phyloP scores from a whole-genome alignment of 495 filamentous ascomycete genomes.

The Aspergillus hancockii region DNA sequence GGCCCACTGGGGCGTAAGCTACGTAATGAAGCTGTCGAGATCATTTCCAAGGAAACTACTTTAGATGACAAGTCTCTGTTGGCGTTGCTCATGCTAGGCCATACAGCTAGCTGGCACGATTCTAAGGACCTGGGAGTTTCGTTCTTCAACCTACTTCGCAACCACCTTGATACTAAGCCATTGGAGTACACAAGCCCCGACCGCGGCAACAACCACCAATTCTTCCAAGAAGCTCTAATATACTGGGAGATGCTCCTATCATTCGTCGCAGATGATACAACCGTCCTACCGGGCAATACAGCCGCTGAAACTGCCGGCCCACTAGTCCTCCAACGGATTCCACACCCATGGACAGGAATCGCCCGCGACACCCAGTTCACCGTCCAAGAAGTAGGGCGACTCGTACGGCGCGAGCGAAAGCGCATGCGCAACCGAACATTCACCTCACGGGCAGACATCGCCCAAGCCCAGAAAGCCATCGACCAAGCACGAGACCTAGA shows the following conservation, averaged over 20 bases:
- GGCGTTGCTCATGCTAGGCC: constrained; percentile 55
- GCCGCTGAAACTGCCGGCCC: constrained; percentile 26
- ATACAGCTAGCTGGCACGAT: constrained; percentile 59
- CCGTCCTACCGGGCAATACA: constrained; percentile 29
- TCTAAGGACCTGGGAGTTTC: constrained; percentile 54
- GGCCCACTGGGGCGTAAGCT: constrained; percentile 51
- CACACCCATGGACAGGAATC: constrained; percentile 62
- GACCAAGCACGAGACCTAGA: constrained; percentile 50
- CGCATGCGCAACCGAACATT: constrained; percentile 35
- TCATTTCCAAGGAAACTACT: constrained; percentile 45
- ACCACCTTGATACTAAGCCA: constrained; percentile 42
- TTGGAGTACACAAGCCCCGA: constrained; percentile 15
- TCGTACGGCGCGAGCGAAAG: constrained; percentile 53
- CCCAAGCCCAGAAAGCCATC: constrained; percentile 44
- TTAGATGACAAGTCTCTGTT: constrained; percentile 53
- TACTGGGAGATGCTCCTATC: constrained; percentile 65
- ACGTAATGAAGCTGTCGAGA: constrained; percentile 51
- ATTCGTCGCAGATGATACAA: constrained; percentile 52
- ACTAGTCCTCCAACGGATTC: constrained; percentile 43
- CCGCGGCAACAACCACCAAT: constrained; percentile 51
- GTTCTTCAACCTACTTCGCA: constrained; percentile 47
- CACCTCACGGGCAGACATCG: constrained; percentile 42
- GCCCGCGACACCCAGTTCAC: constrained; percentile 54
- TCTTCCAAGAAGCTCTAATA: constrained; percentile 59
- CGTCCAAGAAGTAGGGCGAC: constrained; percentile 55